These are phyloP conservation scores for Zasmidium angulare DNA, from an alignment of 2,329 filamentous ascomycete species.

Conservation along the genomic window DNA sequence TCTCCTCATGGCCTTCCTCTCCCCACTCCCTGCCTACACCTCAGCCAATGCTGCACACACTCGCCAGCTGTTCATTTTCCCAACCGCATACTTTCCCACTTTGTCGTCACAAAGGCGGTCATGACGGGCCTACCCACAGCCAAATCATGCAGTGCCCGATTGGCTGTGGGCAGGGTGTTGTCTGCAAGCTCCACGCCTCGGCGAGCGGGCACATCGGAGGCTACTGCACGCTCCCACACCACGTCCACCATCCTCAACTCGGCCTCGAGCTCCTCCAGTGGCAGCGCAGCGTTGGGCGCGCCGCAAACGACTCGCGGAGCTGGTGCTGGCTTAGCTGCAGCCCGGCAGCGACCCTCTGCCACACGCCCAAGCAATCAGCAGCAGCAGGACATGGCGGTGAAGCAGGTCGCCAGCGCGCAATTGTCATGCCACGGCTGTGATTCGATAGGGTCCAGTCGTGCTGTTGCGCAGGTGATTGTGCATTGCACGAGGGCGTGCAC, in stretches of 20 bases:
- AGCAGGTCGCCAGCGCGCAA: not conserved
- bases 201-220: not conserved
- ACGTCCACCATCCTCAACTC: not conserved
- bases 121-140: not conserved
- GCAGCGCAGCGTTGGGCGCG: not conserved
- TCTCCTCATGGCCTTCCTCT: not conserved
- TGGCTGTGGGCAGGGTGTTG: not conserved
- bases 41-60: not conserved
- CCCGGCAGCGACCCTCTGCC: not conserved
- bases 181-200: conserved; percentile 1
- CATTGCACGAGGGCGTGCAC: not conserved
- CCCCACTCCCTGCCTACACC: not conserved
- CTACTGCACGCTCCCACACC: conserved; percentile 4
- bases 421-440: too few species aligned
- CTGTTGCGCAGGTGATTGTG: conserved; percentile 1
- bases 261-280: conserved; percentile 5
- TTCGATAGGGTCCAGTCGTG: too few species aligned
- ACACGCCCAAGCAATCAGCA: conserved; percentile 3
- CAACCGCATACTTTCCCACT: not conserved
- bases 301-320: not conserved
- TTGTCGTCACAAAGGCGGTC: conserved; percentile 6
- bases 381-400: conserved; percentile 5
- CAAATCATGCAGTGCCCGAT: not conserved
- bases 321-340: conserved; percentile 2
- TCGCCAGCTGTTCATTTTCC: not conserved